These are phyloP conservation scores for Bullera alba DNA, from an alignment of 768 basidiomycete species.

Conservation along the genomic window DNA sequence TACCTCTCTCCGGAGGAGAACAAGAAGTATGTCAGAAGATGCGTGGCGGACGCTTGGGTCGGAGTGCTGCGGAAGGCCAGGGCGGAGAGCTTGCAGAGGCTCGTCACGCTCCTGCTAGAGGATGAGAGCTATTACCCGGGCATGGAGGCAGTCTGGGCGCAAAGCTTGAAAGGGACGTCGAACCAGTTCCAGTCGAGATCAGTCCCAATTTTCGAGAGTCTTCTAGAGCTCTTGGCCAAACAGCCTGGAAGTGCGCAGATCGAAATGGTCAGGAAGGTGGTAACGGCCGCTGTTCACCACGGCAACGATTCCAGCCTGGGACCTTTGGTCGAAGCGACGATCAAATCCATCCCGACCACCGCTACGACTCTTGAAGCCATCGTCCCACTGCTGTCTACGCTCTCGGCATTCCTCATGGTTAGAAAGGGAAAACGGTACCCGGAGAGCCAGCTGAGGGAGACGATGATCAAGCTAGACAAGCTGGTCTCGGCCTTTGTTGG, in stretches of 20 bases:
- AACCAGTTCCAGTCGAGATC: constrained; percentile 63
- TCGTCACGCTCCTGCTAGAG: constrained; percentile 53
- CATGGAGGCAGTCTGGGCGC: constrained; percentile 65
- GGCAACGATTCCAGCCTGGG: constrained; percentile 52
- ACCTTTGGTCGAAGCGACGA: constrained; percentile 54
- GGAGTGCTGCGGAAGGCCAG: constrained; percentile 67
- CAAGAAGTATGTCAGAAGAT: constrained; percentile 38
- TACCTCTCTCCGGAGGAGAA: constrained; percentile 32
- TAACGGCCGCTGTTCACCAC: constrained; percentile 79
- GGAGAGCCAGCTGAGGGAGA: constrained; percentile 18
- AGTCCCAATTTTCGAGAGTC: constrained; percentile 55
- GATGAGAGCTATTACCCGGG: constrained; percentile 56
- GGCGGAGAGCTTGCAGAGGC: constrained; percentile 54
- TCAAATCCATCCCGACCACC: not conserved
- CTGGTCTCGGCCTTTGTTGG: not conserved
- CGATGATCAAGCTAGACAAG: constrained; percentile 23
- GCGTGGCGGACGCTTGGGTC: constrained; percentile 80
- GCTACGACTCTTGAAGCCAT: constrained; percentile 5
- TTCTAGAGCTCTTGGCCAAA: constrained; percentile 53
- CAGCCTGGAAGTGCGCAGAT: constrained; percentile 23
- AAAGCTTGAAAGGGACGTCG: constrained; percentile 51
- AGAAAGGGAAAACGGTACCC: constrained; percentile 43
- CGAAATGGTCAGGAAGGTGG: constrained; percentile 49
- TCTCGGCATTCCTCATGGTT: constrained; percentile 31
- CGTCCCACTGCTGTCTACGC: constrained; percentile 28